These are phyloP conservation scores for Pseudofabraea citricarpa DNA, from an alignment of 2,329 filamentous ascomycete genomes.

Conservation along the genomic window DNA sequence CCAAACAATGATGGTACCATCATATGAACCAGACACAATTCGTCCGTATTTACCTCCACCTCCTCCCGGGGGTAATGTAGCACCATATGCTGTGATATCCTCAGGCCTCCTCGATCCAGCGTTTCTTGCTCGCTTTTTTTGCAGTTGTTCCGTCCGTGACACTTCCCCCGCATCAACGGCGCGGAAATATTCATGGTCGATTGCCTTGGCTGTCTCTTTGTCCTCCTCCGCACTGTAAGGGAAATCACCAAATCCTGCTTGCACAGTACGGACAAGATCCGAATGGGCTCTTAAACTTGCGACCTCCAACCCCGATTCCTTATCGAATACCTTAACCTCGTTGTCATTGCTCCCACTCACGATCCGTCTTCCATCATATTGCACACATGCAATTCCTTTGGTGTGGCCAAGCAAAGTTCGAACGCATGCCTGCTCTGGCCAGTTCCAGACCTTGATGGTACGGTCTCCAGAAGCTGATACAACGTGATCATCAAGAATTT, in stretches of 20 bases:
- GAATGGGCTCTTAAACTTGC: conserved; percentile 79
- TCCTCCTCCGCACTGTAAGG: conserved; percentile 76
- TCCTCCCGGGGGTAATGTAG: conserved; percentile 84
- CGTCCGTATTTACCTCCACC: conserved; percentile 84
- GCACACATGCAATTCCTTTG: conserved; percentile 96
- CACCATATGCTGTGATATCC: conserved; percentile 74
- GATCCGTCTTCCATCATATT: conserved; percentile 89
- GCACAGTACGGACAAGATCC: conserved; percentile 86
- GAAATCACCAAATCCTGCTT: conserved; percentile 88
- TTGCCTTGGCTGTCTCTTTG: conserved; percentile 62
- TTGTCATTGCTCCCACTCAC: conserved; percentile 96
- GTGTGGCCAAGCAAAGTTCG: conserved; percentile 80
- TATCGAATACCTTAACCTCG: conserved; percentile 92
- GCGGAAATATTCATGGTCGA: conserved; percentile 69
- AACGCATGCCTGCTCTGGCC: conserved; percentile 70
- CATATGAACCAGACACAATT: conserved; percentile 97
- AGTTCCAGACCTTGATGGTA: conserved; percentile 91
- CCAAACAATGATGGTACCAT: conserved; percentile 95
- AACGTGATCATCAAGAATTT: conserved; percentile 79
- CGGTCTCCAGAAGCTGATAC: conserved; percentile 95
- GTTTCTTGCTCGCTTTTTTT: conserved; percentile 30
- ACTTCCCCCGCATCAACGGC: conserved; percentile 49
- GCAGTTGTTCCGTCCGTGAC: conserved; percentile 21
- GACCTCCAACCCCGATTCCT: conserved; percentile 78
- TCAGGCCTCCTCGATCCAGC: conserved; percentile 71